phyloP scores from a whole-genome alignment of 352 stramenopile species.

The Phytophthora pisi region DNA sequence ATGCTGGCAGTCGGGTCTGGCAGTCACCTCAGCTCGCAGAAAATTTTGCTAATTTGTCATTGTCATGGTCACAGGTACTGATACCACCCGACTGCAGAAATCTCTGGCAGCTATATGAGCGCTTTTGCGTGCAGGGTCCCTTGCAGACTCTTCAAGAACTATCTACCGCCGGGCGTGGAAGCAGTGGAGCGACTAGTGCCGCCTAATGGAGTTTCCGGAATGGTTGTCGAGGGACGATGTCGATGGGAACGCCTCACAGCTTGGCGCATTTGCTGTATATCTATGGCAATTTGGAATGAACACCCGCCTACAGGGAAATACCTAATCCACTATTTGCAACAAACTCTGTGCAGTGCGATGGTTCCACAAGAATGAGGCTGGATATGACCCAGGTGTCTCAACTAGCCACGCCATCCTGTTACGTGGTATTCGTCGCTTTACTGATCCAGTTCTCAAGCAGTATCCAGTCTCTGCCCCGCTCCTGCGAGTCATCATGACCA shows the following conservation, averaged over 20 bases:
- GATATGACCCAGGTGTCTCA: slow-evolving; percentile 4
- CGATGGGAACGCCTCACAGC: slow-evolving; percentile 5
- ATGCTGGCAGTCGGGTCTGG: slow-evolving; percentile 5
- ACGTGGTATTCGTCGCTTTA: slow-evolving; percentile 21
- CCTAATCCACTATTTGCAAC: slow-evolving; percentile 23
- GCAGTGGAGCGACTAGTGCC: slow-evolving; percentile 9
- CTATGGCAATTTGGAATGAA: slow-evolving; percentile 28
- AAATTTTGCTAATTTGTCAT: slow-evolving; percentile 3
- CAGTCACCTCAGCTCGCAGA: not conserved
- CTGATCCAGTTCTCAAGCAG: slow-evolving; percentile 19
- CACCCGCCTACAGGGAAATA: slow-evolving; percentile 6
- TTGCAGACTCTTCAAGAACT: slow-evolving; percentile 2
- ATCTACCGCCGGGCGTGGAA: not conserved
- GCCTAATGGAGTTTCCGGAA: slow-evolving; percentile 1
- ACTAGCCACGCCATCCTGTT: slow-evolving; percentile 19
- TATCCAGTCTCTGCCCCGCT: slow-evolving; percentile 20
- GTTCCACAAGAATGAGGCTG: slow-evolving; percentile 18
- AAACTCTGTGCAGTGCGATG: slow-evolving; percentile 29
- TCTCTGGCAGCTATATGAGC: slow-evolving; percentile 8
- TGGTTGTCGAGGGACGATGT: not conserved
- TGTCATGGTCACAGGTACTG: slow-evolving; percentile 1
- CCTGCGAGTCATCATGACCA: slow-evolving; percentile 2
- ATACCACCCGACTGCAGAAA: slow-evolving; percentile 6
- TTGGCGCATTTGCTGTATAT: slow-evolving; percentile 23
- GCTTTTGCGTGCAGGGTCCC: slow-evolving; percentile 7